Evolutionary conservation across 2,329 filamentous ascomycete species (phyloP), one percentile per base, ranked within the genome.

Genomic region (Xylaria digitata): DNA sequence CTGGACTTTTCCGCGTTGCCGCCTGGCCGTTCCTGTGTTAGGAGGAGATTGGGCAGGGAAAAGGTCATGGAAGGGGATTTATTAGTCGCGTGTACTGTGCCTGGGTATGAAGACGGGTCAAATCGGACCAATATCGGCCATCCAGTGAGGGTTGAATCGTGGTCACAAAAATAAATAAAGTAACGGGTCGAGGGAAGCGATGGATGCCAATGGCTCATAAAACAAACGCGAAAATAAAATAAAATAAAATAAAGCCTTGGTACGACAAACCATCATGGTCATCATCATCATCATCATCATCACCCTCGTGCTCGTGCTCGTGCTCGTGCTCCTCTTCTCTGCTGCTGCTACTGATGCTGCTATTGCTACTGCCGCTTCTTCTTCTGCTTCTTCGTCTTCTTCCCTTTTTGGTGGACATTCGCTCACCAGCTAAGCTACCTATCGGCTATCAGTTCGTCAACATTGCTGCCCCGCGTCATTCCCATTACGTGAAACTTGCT

Each of bases 111-210:
- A 32, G 46, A 19, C 48, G 62, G 61, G 64, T 60, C 69, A 67
- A 70, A 70, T 69, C 66, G 69, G 69, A 69, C 63, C 60, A 67
- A 67, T 60, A 69, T 70, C 66, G 66, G 69, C 66, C 46, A 45
- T 43, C 49, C 45, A 40, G 26, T 61, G 66, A 64, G 61, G 45
- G 43, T 63, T 57, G 63, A 58, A 40, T 65, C 43, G 61, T 50
- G 45, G 62, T 61, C 61, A 59, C 65, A 55, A 49, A 61, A 59
- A 61, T 37, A 68, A 68, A 59, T 46, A 68, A 61, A 48, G 49
- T 17, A 61, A 56, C 59, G 59, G 57, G 52, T 57, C 59, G 52
- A 65, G 43, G 34, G 50, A 48, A 37, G 42, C 58, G 56, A 40
- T 13, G 11, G 49, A 65, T 49, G 46, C 13, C 60, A 34, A 34